phyloP scores from a whole-genome alignment of 345 rosid genomes.

The Laguncularia racemosa region DNA sequence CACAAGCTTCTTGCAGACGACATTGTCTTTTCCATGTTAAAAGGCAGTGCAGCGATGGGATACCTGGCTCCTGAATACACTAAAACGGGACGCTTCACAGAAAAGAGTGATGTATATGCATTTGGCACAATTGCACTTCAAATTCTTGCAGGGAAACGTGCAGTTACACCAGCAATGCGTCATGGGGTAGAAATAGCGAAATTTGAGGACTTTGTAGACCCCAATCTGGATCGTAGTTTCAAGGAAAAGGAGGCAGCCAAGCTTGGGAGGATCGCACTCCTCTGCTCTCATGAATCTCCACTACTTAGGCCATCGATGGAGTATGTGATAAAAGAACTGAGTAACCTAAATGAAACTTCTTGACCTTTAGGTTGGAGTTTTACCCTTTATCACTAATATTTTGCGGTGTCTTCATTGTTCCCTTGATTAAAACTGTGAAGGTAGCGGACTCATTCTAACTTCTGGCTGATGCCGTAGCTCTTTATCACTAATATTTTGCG shows the following conservation, averaged over 20 bases:
- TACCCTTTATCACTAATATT: no score
- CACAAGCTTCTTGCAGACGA: conserved; percentile 90
- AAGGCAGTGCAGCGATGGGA: conserved; percentile 98
- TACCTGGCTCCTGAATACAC: conserved; percentile 95
- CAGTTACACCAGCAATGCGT: conserved; percentile 31
- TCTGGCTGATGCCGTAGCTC: no score
- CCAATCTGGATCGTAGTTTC: conserved; percentile 54
- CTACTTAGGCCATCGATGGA: conserved; percentile 64
- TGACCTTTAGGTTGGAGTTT: conserved; percentile 1
- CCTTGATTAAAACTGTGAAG: no score
- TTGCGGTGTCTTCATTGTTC: no score
- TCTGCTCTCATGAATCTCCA: conserved; percentile 73
- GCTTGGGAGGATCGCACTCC: conserved; percentile 53
- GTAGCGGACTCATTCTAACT: no score
- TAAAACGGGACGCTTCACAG: conserved; percentile 83
- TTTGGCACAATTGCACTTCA: conserved; percentile 77
- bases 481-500: no score
- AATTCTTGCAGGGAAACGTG: conserved; percentile 66
- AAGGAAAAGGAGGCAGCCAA: conserved; percentile 48
- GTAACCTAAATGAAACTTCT: conserved; percentile 20
- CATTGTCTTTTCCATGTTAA: conserved; percentile 74
- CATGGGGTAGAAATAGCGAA: conserved; percentile 48
- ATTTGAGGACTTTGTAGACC: conserved; percentile 53
- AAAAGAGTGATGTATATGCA: conserved; percentile 82
- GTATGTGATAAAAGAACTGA: conserved; percentile 57